phyloP scores from a whole-genome alignment of 352 stramenopile genomes.

The Pythium pectinolyticum region DNA sequence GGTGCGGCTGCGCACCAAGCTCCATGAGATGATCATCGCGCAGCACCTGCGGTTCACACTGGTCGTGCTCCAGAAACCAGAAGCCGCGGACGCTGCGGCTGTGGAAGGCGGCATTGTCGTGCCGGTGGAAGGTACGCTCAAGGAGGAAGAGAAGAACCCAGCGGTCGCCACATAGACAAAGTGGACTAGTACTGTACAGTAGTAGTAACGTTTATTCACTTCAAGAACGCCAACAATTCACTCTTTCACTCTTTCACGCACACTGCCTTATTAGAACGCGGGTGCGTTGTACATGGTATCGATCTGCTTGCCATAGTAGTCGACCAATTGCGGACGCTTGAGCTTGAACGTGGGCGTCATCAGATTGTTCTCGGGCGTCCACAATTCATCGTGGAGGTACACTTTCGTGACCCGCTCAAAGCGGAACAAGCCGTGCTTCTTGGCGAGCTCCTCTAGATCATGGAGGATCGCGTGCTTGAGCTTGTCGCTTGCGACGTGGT shows the following conservation, averaged over 20 bases:
- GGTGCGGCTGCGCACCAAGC: slow-evolving; percentile 86
- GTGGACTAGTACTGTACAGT: background rate
- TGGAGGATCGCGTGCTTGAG: slow-evolving; percentile 41
- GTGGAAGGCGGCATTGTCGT: slow-evolving; percentile 28
- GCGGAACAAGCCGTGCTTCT: slow-evolving; percentile 73
- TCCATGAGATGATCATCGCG: slow-evolving; percentile 92
- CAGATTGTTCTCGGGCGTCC: slow-evolving; percentile 92
- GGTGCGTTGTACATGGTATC: slow-evolving; percentile 72
- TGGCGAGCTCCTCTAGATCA: slow-evolving; percentile 49
- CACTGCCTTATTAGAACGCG: no score
- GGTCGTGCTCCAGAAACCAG: slow-evolving; percentile 78
- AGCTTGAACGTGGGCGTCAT: slow-evolving; percentile 97
- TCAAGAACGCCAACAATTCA: no score
- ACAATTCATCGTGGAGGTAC: slow-evolving; percentile 87
- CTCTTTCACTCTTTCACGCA: no score
- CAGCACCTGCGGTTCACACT: slow-evolving; percentile 88
- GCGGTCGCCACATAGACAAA: slow-evolving; percentile 29
- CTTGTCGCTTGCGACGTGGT: slow-evolving; percentile 13
- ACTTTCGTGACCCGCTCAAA: slow-evolving; percentile 94
- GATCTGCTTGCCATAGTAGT: slow-evolving; percentile 58
- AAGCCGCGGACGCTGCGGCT: slow-evolving; percentile 31
- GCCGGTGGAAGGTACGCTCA: slow-evolving; percentile 47
- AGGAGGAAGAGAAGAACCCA: slow-evolving; percentile 49
- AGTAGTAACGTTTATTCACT: no score
- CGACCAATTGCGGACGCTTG: slow-evolving; percentile 77